phyloP scores from a whole-genome alignment of 768 basidiomycete genomes.

The Leccinum incarnatum region DNA sequence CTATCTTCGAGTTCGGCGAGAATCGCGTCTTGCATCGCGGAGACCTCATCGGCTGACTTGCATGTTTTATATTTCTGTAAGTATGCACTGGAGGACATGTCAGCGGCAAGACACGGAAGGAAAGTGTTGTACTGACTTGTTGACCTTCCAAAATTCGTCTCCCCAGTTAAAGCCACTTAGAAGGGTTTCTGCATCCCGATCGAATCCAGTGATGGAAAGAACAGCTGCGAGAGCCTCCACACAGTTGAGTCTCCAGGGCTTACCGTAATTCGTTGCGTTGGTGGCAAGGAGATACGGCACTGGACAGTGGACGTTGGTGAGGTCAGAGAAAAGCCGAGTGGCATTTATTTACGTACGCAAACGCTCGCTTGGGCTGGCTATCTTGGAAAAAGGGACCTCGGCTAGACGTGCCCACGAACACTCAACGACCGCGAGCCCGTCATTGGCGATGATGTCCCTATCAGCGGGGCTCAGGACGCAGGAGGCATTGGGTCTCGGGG shows the following conservation, averaged over 20 bases:
- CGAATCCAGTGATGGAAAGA: constrained; percentile 90
- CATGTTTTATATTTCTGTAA: constrained; percentile 80
- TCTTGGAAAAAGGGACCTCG: constrained; percentile 93
- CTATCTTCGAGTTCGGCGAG: constrained; percentile 65
- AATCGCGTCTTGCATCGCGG: constrained; percentile 60
- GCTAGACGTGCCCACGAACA: constrained; percentile 97
- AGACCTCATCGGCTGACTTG: constrained; percentile 54
- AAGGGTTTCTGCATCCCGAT: constrained; percentile 73
- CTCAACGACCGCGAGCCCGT: constrained; percentile 94
- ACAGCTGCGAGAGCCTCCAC: constrained; percentile 94
- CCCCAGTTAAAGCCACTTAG: constrained; percentile 91
- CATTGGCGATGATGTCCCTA: constrained; percentile 65
- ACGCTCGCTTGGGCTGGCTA: constrained; percentile 89
- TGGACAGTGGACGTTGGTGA: constrained; percentile 29
- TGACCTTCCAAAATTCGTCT: constrained; percentile 81
- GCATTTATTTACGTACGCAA: constrained; percentile 53
- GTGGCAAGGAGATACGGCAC: constrained; percentile 95
- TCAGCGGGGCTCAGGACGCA: constrained; percentile 80
- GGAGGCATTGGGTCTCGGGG: constrained; percentile 74
- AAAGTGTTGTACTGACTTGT: constrained; percentile 45
- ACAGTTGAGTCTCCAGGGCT: constrained; percentile 94
- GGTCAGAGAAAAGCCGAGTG: neutral
- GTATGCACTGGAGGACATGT: constrained; percentile 31
- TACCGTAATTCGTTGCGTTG: constrained; percentile 97
- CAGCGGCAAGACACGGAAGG: neutral